Percentiles rank a stretch among this genome's conserved stretches.
phyloP scores from a whole-genome alignment of 1,284 basidiomycete genomes.

The Caloboletus inedulis region DNA sequence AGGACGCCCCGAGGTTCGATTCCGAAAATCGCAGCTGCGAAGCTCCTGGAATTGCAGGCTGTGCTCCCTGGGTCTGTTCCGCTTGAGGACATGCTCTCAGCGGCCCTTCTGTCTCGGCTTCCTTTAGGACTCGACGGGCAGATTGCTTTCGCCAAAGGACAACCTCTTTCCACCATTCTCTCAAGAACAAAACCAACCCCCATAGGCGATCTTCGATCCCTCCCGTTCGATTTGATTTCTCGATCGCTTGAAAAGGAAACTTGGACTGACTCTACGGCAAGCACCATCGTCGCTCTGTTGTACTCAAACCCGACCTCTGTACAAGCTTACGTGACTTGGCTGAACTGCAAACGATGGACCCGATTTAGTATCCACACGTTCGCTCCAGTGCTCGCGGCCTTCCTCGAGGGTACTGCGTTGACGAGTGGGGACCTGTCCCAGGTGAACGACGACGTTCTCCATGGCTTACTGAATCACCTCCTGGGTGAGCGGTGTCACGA shows the following conservation, averaged over 20 bases:
- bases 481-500: not conserved
- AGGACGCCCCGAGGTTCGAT: slow-evolving; percentile 13
- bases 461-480: slow-evolving; percentile 16
- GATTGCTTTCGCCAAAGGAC: slow-evolving; percentile 9
- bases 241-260: slow-evolving; percentile 36
- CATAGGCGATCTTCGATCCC: slow-evolving; percentile 19
- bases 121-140: slow-evolving; percentile 44
- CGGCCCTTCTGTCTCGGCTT: slow-evolving; percentile 38
- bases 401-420: slow-evolving; percentile 24
- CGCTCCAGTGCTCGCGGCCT: slow-evolving; percentile 17
- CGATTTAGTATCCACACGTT: slow-evolving; percentile 6
- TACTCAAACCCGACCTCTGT: slow-evolving; percentile 35
- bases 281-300: slow-evolving; percentile 41
- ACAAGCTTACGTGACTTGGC: slow-evolving; percentile 28
- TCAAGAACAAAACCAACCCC: slow-evolving; percentile 27
- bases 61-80: slow-evolving; percentile 36
- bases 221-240: slow-evolving; percentile 27
- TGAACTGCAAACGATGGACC: slow-evolving; percentile 28
- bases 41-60: slow-evolving; percentile 36
- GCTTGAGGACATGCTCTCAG: slow-evolving; percentile 49
- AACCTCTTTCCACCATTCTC: slow-evolving; percentile 20
- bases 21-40: slow-evolving; percentile 29
- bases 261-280: slow-evolving; percentile 43
- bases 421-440: slow-evolving; percentile 16
- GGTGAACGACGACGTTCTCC: slow-evolving; percentile 17